A percentile compares a stretch with the other conserved stretches of the same genome.
Conservation (phyloP, 2,329 filamentous ascomycete genomes). For the Trichoderma sp. region DNA sequence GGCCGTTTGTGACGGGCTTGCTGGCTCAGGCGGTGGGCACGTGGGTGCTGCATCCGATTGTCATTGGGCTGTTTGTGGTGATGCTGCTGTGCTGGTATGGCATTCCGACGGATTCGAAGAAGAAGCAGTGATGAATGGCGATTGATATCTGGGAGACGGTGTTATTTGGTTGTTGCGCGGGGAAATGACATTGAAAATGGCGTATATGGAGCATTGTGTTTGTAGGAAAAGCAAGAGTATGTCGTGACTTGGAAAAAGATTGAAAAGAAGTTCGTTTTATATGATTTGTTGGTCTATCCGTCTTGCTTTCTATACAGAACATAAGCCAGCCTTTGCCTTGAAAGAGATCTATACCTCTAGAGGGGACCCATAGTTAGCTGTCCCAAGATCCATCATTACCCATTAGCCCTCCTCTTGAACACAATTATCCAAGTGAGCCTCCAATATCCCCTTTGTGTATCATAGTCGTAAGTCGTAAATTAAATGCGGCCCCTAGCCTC, state of each 20-base stretch:
- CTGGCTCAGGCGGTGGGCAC: slow-evolving; percentile 63
- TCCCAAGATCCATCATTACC: neutral
- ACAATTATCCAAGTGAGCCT: neutral
- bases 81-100: slow-evolving; percentile 68
- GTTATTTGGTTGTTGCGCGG: neutral
- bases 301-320: slow-evolving; percentile 2
- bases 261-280: neutral
- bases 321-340: neutral
- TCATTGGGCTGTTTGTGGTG: slow-evolving; percentile 62
- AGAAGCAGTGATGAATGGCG: slow-evolving; percentile 51
- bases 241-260: neutral
- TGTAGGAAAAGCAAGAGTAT: neutral
- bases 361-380: neutral
- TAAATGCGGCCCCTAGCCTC: slow-evolving; percentile 58
- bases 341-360: slow-evolving; percentile 12
- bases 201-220: neutral
- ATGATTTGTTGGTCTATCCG: slow-evolving; percentile 10
- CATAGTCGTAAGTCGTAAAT: slow-evolving; percentile 2
- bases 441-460: neutral
- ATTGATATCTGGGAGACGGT: neutral
- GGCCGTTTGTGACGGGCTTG: slow-evolving; percentile 66
- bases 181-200: neutral
- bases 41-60: slow-evolving; percentile 67
- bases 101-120: slow-evolving; percentile 60
- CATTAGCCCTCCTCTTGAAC: neutral